phyloP scores from a whole-genome alignment of 768 basidiomycete species.

The Amanita muscaria region DNA sequence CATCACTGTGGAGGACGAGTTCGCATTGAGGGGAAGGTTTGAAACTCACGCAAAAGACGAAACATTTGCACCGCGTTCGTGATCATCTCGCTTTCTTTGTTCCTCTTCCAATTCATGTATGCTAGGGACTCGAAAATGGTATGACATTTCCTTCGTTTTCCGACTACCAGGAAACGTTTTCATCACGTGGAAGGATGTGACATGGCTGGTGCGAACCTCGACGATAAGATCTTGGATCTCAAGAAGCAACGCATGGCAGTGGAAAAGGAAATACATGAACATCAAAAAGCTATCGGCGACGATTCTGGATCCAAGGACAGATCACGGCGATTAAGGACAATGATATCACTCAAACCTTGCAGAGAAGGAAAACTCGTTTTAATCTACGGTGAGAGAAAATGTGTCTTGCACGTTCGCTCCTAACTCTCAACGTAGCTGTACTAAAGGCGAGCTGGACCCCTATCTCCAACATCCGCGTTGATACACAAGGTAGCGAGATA shows the following conservation, averaged over 20 bases:
- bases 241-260: constrained; percentile 17
- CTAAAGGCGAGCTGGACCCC: constrained; percentile 26
- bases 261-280: constrained; percentile 16
- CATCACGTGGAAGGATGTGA: constrained; percentile 29
- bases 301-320: too few relatives aligned
- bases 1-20: too few relatives aligned
- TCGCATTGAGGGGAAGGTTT: too few relatives aligned
- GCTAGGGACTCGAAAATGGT: too few relatives aligned
- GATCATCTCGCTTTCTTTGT: too few relatives aligned
- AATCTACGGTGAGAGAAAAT: constrained; percentile 27
- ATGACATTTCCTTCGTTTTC: too few relatives aligned
- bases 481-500: constrained; percentile 26
- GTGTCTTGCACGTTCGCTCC: background rate
- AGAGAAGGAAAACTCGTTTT: constrained; percentile 25
- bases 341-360: constrained; percentile 28
- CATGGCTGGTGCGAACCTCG: constrained; percentile 24
- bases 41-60: too few relatives aligned
- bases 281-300: too few relatives aligned
- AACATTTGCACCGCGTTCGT: too few relatives aligned
- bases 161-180: too few relatives aligned
- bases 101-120: too few relatives aligned
- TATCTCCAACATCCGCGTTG: constrained; percentile 30
- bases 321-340: constrained; percentile 17
- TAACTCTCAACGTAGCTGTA: constrained; percentile 11
- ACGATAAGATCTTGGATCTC: constrained; percentile 23